Conservation (phyloP, 257 asterid species). For the Rubia yunnanensis region DNA sequence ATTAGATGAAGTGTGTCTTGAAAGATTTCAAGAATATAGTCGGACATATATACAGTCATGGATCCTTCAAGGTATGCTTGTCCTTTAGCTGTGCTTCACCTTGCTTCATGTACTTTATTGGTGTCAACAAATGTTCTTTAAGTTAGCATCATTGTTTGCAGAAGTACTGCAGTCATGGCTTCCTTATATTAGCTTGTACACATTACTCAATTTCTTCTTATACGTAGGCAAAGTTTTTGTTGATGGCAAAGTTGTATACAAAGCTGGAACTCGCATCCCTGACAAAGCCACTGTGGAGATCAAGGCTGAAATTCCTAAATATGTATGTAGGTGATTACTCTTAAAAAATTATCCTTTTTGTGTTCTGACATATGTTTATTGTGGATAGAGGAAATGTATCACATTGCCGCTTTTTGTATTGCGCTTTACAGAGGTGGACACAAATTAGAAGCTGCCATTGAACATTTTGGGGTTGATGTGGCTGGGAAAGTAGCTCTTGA, state of each 20-base stretch:
- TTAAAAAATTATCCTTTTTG: constrained; percentile 15
- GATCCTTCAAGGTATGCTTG: constrained; percentile 73
- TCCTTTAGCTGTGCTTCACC: constrained; percentile 10
- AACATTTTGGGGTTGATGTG: constrained; percentile 77
- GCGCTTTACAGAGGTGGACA: constrained; percentile 68
- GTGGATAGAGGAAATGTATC: neutral
- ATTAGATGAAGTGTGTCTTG: constrained; percentile 83
- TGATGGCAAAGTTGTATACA: constrained; percentile 79
- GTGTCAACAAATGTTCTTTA: constrained; percentile 2
- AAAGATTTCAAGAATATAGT: constrained; percentile 84
- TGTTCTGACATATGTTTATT: neutral
- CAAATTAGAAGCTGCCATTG: constrained; percentile 90
- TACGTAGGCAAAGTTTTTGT: constrained; percentile 82
- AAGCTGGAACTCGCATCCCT: constrained; percentile 85
- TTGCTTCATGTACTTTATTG: neutral
- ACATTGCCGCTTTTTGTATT: constrained; percentile 11
- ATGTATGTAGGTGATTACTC: constrained; percentile 97
- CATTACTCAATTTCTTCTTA: constrained; percentile 2
- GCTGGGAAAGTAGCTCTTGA: constrained; percentile 85
- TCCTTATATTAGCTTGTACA: neutral
- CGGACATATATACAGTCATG: constrained; percentile 88
- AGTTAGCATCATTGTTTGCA: neutral
- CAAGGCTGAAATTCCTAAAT: constrained; percentile 93
- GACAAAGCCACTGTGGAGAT: constrained; percentile 82
- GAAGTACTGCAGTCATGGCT: neutral